Evolutionary conservation across 1,284 basidiomycete species (phyloP), one percentile per base, ranked within the genome.

Genomic region (Trametes hirsuta): DNA sequence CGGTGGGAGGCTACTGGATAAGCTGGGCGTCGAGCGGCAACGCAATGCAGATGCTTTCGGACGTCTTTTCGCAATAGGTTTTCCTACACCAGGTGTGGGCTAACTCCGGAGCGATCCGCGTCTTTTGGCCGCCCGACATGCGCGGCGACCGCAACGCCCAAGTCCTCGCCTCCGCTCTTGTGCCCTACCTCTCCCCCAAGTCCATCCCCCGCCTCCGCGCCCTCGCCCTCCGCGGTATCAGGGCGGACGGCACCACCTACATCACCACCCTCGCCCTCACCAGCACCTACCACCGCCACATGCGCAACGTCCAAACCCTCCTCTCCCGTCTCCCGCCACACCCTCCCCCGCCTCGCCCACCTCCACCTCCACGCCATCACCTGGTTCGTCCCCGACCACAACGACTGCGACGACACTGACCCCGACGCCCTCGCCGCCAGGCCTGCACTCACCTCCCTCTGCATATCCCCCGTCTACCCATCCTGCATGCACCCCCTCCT

Each of bases 111-210:
- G 25, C n/a, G 60, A 62, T 62, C 1, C 56, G 50, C 5, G 44
- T 62, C n/a, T 47, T 48, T n/a, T 62, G 56, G 61, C 50, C 46
- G 35, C 42, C 50, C 10, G 61, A 62, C 49, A 62, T 62, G 61
- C 46, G 52, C 24, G 41, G 54, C 21, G 51, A 22, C 9, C 34
- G 35, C 40, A 56, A 62, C 11, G 53, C 34, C 21, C 34, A 51
- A 1, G 45, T 62, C 10, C 53, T 62, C 44, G 35, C 53, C 12
- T 34, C 36, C 11, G n/a, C 34, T 34, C 55, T 62, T 34, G 15
- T 37, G 8, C 61, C 61, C 3, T 11, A 55, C 18, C 61, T 62
- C 18, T 57, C 59, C 22, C 22, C 55, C 0, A 37, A 53, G 24
- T 5, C 21, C 11, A 50, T 34, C 6, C 59, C 59, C 6, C 55